These are phyloP conservation scores for Cetradonia linearis DNA, from an alignment of 495 filamentous ascomycete genomes.

Conservation along the genomic window DNA sequence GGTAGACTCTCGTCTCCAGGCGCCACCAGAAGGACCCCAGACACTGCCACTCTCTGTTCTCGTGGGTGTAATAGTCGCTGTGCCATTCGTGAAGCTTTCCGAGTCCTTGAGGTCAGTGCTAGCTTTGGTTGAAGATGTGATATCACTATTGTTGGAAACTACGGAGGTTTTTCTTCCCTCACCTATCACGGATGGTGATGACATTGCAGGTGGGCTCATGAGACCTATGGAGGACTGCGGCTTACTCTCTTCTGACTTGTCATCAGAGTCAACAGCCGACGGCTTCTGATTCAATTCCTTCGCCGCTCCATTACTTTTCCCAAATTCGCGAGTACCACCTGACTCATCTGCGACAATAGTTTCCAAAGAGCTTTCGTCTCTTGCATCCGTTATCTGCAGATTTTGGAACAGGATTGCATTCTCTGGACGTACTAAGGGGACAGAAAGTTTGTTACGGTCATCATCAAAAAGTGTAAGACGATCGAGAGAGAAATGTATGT, in stretches of 20 bases:
- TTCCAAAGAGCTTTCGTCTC: conserved; percentile 30
- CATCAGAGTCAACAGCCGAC: conserved; percentile 10
- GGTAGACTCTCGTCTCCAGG: conserved; percentile 52
- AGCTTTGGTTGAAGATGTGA: conserved; percentile 4
- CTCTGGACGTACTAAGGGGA: conserved; percentile 91
- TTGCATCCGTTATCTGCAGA: conserved; percentile 48
- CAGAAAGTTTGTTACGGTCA: conserved; percentile 76
- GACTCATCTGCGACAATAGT: conserved; percentile 21
- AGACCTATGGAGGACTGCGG: conserved; percentile 8
- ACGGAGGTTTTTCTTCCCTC: conserved; percentile 18
- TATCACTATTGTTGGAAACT: conserved; percentile 5
- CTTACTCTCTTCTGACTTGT: conserved; percentile 5
- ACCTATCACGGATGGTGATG: conserved; percentile 28
- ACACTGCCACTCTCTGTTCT: conserved; percentile 43
- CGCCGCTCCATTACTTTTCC: conserved; percentile 25
- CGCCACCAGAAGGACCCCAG: conserved; percentile 37
- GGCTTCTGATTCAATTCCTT: conserved; percentile 2
- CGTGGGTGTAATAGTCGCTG: conserved; percentile 31
- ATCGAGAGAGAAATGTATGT: conserved; percentile 86
- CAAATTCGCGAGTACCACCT: conserved; percentile 40
- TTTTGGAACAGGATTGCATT: conserved; percentile 69
- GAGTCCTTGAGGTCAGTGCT: conserved; percentile 16
- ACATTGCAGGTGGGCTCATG: conserved; percentile 25
- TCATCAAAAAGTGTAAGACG: conserved; percentile 77
- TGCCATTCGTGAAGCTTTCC: conserved; percentile 23